Percentiles rank a stretch among this genome's conserved stretches.
These are phyloP conservation scores for Oemleria cerasiformis DNA, from an alignment of 306 rosid genomes.

Conservation along the genomic window DNA sequence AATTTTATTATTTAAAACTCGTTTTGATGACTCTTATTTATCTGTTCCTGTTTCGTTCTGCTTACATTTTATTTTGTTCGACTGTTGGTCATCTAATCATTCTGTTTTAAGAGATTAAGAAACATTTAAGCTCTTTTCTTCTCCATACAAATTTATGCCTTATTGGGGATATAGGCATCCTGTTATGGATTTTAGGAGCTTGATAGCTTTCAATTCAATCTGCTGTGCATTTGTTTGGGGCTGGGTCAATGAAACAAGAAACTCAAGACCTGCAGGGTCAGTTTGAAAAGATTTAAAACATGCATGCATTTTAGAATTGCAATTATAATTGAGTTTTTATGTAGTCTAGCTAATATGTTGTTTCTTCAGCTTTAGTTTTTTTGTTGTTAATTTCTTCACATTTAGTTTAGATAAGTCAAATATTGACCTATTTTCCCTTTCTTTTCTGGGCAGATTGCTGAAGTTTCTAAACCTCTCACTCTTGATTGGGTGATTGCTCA, in stretches of 20 bases:
- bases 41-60: not conserved
- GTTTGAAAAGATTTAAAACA: not conserved
- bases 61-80: not conserved
- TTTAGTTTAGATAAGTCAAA: slow-evolving; percentile 1
- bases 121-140: not conserved
- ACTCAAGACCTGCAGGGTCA: not conserved
- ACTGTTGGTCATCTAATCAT: not conserved
- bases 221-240: slow-evolving; percentile 10
- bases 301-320: not conserved
- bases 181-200: not conserved
- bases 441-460: slow-evolving; percentile 42
- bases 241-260: not conserved
- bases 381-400: not conserved
- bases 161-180: not conserved
- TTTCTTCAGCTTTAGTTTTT: not conserved
- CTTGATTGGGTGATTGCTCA: slow-evolving; percentile 65
- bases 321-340: not conserved
- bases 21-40: not conserved
- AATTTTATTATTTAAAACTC: not conserved
- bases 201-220: not conserved
- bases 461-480: slow-evolving; percentile 50
- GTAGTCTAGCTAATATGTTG: not conserved
- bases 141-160: not conserved
- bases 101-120: not conserved
- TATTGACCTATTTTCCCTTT: slow-evolving; percentile 12